Conservation (phyloP, 768 basidiomycete species). For the Tylopilus felleus region DNA sequence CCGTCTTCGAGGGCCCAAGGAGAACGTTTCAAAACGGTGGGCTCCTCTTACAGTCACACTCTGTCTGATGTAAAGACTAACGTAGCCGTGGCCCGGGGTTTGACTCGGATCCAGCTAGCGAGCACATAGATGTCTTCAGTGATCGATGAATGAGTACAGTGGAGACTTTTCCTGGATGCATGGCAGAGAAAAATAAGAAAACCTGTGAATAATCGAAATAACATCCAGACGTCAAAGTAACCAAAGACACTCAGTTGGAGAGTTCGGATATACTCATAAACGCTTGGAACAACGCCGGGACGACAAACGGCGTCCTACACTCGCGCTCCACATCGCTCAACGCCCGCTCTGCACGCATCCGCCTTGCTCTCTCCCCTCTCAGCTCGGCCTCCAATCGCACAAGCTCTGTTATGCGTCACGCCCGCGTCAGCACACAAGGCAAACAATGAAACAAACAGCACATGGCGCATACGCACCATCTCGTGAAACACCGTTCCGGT, state of each 20-base stretch:
- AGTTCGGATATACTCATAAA: constrained; percentile 49
- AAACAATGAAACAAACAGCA: neutral
- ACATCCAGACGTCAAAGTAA: too few species aligned
- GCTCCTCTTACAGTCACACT: too few species aligned
- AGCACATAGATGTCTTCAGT: too few species aligned
- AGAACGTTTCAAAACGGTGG: too few species aligned
- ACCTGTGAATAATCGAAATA: too few species aligned
- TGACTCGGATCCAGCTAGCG: too few species aligned
- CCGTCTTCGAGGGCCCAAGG: too few species aligned
- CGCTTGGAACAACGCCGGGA: constrained; percentile 53
- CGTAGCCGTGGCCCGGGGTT: too few species aligned
- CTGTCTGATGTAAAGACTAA: too few species aligned
- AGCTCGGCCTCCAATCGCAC: constrained; percentile 35
- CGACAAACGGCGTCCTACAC: constrained; percentile 51
- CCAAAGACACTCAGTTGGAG: constrained; percentile 24
- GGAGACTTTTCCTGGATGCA: too few species aligned
- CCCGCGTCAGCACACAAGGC: neutral
- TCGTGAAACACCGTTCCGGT: neutral
- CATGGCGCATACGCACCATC: constrained; percentile 12
- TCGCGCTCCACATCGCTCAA: constrained; percentile 50
- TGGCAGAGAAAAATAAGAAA: too few species aligned
- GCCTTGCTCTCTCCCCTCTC: constrained; percentile 32
- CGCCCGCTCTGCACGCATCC: constrained; percentile 42
- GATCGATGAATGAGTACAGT: too few species aligned
- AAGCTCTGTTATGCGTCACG: constrained; percentile 6